Base-by-base conservation (phyloP, 345 rosid species). In the Balakata baccata region DNA sequence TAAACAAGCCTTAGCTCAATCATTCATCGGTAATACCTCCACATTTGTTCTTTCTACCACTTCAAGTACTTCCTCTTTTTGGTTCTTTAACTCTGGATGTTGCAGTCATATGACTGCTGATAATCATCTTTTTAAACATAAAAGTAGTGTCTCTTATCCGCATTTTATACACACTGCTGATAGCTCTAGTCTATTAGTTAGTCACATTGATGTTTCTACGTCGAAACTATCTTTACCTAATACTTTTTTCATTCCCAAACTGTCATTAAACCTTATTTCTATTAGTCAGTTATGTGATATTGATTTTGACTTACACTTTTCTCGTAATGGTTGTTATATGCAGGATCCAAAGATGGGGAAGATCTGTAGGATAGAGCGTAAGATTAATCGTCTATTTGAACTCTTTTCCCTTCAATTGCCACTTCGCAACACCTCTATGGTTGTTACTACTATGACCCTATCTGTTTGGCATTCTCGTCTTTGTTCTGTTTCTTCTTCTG, bases 61-160 rank as follows among this genome's bases (percentile, higher is more conserved):
- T 3, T 2, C 0, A 59, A 17, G 39, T 59, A 25, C 39, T 1
- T n/a, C 59, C 13, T 66, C n/a, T 6, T 51, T 39, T 13, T 68
- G 60, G 72, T 68, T 23, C 4, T 52, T 68, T 51, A 20, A 68
- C 29, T 49, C 23, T 68, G 41, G 37, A 4, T 68, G 60, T 47
- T 68, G 72, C 12, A 29, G 50, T 12, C 72, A 68, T 17, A 68
- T 49, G 72, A 68, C 60, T 51, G 3, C 46, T 25, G 22, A 47
- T 16, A 13, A 1, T 6, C 2, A 29, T 29, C 34, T 29, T 29
- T 29, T 29, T 29, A 29, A 29, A 29, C 34, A 29, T 29, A 29
- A 51, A 51, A 66, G 45, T n/a, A 0, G 6, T 34, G 2, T 29
- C 3, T 14, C 20, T 29, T 49, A 25, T 17, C 14, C 41, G 16